Conservation (phyloP, 208 protist genomes). For the Trypanosomatidae sp. region DNA sequence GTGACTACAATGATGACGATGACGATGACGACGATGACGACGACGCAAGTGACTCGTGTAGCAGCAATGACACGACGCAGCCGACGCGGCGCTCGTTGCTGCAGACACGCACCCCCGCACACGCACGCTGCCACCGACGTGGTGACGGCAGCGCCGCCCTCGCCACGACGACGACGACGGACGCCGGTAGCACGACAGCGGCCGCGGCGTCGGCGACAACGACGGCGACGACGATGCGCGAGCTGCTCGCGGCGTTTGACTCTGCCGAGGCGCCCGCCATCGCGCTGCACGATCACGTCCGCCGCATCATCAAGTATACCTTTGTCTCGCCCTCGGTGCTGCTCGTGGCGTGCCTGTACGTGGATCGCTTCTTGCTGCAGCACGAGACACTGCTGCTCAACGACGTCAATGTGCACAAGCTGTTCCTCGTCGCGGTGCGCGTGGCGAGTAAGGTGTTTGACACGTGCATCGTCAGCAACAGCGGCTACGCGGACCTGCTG, state of each 20-base stretch:
- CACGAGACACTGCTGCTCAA: constrained; percentile 44
- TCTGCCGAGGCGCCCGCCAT: constrained; percentile 19
- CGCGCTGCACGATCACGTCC: constrained; percentile 33
- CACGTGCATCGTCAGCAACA: constrained; percentile 75
- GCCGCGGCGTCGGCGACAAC: too few species aligned
- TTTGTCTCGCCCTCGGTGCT: constrained; percentile 68
- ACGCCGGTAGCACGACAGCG: too few species aligned
- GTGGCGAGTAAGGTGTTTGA: constrained; percentile 78
- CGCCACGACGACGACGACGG: too few species aligned
- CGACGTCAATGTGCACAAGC: constrained; percentile 40
- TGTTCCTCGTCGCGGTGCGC: constrained; percentile 58
- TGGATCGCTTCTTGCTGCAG: constrained; percentile 59
- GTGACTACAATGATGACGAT: too few species aligned
- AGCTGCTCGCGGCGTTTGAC: constrained; percentile 34
- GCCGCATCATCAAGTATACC: constrained; percentile 37
- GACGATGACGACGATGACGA: too few species aligned
- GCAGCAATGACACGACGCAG: too few species aligned
- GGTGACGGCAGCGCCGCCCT: too few species aligned
- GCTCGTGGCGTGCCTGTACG: constrained; percentile 51
- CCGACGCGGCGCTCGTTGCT: too few species aligned
- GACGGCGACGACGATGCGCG: too few species aligned
- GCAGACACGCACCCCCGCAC: too few species aligned
- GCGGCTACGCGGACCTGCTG: constrained; percentile 55
- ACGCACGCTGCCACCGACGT: too few species aligned
- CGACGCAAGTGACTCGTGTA: too few species aligned